These are phyloP conservation scores for Lepiota venenata DNA, from an alignment of 768 basidiomycete species.

Conservation along the genomic window DNA sequence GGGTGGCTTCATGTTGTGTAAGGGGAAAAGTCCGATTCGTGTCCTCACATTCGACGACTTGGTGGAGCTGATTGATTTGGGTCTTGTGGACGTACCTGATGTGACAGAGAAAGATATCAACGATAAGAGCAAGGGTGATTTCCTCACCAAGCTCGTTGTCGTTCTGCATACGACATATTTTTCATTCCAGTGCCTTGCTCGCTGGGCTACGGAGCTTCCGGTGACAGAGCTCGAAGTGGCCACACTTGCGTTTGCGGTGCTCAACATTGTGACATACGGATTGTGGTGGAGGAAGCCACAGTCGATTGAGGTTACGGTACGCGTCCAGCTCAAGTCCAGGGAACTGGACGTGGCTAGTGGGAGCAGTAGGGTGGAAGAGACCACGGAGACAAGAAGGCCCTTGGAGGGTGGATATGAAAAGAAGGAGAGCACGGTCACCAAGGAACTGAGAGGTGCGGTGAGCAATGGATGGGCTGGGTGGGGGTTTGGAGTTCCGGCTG, in stretches of 20 bases:
- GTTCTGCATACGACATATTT: conserved; percentile 22
- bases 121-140: conserved; percentile 23
- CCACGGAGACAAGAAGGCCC: too few relatives aligned
- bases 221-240: too few relatives aligned
- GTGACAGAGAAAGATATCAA: conserved; percentile 16
- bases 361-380: background rate
- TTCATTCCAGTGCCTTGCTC: conserved; percentile 2
- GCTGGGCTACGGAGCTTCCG: background rate
- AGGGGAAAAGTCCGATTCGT: background rate
- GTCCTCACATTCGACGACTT: background rate
- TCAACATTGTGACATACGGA: background rate
- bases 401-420: too few relatives aligned
- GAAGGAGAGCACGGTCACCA: too few relatives aligned
- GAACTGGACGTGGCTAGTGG: too few relatives aligned
- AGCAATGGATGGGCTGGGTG: too few relatives aligned
- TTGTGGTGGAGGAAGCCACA: conserved; percentile 10
- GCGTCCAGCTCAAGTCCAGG: background rate
- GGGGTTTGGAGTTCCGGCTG: too few relatives aligned
- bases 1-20: conserved; percentile 9
- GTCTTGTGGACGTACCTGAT: background rate
- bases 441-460: too few relatives aligned
- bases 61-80: background rate
- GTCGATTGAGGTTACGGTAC: background rate
- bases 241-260: too few relatives aligned
- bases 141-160: conserved; percentile 19